Percentiles rank a stretch among this genome's conserved stretches.
These are phyloP conservation scores for Fusarium nygamai DNA, from an alignment of 2,329 filamentous ascomycete genomes.

Conservation along the genomic window DNA sequence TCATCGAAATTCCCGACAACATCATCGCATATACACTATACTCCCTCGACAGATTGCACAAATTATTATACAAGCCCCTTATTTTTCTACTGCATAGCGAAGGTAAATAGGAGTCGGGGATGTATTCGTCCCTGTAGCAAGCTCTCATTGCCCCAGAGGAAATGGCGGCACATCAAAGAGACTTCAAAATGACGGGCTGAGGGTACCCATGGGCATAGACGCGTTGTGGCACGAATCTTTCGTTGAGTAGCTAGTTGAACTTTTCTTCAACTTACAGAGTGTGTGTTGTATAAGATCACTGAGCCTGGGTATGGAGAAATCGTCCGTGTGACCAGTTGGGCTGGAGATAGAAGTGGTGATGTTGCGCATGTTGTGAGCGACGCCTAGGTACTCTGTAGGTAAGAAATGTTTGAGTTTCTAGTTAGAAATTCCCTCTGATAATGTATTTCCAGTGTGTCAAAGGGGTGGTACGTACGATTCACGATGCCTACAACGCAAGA, in stretches of 20 bases:
- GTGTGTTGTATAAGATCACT: neutral
- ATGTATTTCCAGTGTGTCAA: neutral
- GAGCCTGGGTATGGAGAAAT: neutral
- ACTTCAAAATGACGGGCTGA: neutral
- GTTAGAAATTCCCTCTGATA: neutral
- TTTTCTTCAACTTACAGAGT: neutral
- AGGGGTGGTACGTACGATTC: neutral
- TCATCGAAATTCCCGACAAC: neutral
- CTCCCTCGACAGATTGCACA: neutral
- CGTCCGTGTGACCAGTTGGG: neutral
- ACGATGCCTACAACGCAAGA: neutral
- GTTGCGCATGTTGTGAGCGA: neutral
- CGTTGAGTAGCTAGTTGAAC: neutral
- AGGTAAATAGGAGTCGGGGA: neutral
- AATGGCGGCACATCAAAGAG: neutral
- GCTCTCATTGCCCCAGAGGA: neutral
- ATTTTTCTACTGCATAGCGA: neutral
- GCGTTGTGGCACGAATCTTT: neutral
- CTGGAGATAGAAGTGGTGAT: neutral
- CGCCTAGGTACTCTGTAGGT: neutral
- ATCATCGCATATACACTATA: conserved; percentile 1
- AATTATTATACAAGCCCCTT: conserved; percentile 1
- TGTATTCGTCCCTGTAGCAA: neutral
- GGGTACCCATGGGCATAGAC: neutral
- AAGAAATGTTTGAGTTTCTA: neutral